Conservation (phyloP, 441 rosid genomes). For the Eugenia klotzschiana region DNA sequence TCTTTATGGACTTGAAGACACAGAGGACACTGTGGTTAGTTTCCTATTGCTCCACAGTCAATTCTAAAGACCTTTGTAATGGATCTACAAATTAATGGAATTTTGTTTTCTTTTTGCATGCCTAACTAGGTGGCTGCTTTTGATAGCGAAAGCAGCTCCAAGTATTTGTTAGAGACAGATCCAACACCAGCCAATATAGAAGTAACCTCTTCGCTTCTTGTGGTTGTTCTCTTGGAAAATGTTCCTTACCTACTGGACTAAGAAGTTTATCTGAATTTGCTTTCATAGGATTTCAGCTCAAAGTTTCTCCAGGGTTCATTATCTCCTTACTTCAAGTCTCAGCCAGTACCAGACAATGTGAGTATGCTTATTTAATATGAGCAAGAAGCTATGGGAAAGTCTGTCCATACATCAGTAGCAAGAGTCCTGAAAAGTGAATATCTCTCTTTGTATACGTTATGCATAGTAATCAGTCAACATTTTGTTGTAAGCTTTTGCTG, state of each 20-base stretch:
- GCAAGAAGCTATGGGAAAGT: background rate
- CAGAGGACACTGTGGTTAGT: constrained; percentile 52
- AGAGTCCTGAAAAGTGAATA: background rate
- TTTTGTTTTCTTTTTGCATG: constrained; percentile 1
- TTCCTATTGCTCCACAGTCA: background rate
- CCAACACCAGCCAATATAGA: constrained; percentile 57
- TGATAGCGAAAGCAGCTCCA: constrained; percentile 51
- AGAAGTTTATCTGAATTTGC: constrained; percentile 4
- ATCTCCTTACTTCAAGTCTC: constrained; percentile 60
- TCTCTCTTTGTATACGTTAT: background rate
- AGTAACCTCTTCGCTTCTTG: constrained; percentile 25
- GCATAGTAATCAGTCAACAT: background rate
- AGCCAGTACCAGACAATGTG: constrained; percentile 65
- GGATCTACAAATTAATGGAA: background rate
- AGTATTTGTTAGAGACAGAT: constrained; percentile 61
- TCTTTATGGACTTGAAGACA: constrained; percentile 70
- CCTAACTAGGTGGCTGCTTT: constrained; percentile 64
- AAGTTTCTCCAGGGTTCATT: constrained; percentile 40
- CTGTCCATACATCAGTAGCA: background rate
- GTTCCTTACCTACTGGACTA: background rate
- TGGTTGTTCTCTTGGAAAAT: background rate
- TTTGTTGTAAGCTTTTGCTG: background rate
- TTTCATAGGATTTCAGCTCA: constrained; percentile 54
- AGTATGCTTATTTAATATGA: constrained; percentile 11
- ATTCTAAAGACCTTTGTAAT: background rate